These are phyloP conservation scores for Metschnikowia hibisci DNA, from an alignment of 805 yeast genomes.

Conservation along the genomic window DNA sequence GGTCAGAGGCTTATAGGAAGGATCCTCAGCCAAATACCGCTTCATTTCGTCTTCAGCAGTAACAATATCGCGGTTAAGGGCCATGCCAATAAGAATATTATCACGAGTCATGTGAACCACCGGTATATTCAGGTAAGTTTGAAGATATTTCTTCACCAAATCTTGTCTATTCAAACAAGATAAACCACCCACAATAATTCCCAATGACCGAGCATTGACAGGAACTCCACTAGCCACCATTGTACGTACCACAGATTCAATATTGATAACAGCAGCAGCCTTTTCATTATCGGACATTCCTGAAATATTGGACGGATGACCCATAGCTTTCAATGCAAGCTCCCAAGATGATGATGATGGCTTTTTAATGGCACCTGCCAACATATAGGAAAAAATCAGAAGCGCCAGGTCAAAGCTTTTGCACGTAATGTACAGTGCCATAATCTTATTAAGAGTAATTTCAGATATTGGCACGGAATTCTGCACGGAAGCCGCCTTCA, in stretches of 20 bases:
- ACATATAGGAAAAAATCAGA: conserved; percentile 49
- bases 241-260: conserved; percentile 31
- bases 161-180: conserved; percentile 37
- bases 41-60: conserved; percentile 45
- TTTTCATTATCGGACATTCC: conserved; percentile 29
- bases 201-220: conserved; percentile 48
- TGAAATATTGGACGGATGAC: conserved; percentile 27
- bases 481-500: conserved; percentile 21
- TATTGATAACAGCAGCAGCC: conserved; percentile 17
- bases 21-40: conserved; percentile 31
- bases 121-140: conserved; percentile 27
- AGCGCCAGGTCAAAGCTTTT: conserved; percentile 36
- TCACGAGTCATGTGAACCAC: conserved; percentile 41
- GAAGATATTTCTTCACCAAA: conserved; percentile 41
- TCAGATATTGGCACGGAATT: conserved; percentile 36
- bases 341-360: conserved; percentile 59
- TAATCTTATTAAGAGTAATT: conserved; percentile 38
- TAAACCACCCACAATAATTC: conserved; percentile 46
- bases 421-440: conserved; percentile 43
- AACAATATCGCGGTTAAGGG: conserved; percentile 34
- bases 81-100: conserved; percentile 43
- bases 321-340: conserved; percentile 48
- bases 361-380: conserved; percentile 28
- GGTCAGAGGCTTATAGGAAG: conserved; percentile 41
- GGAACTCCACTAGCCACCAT: conserved; percentile 23